A percentile compares a stretch with the other conserved stretches of the same genome.
phyloP scores from a whole-genome alignment of 257 asterid genomes.

The Plantago elongata region DNA sequence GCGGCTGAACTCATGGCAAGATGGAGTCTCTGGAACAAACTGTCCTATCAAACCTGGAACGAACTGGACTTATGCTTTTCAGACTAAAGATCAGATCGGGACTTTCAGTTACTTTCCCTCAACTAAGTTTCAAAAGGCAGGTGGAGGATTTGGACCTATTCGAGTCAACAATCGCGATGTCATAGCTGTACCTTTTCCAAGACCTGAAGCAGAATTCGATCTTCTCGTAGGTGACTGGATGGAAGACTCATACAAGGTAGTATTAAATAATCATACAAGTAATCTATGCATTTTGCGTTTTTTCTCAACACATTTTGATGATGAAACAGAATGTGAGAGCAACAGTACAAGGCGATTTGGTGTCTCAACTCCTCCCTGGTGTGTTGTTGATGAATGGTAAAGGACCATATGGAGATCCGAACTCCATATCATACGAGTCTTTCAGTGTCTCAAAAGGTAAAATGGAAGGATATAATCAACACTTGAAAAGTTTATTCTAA shows the following conservation, averaged over 20 bases:
- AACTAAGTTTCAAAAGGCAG: constrained; percentile 46
- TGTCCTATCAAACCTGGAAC: constrained; percentile 52
- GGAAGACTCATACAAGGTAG: constrained; percentile 30
- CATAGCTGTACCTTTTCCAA: constrained; percentile 44
- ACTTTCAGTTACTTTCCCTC: constrained; percentile 55
- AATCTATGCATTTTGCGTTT: background rate
- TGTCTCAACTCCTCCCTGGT: constrained; percentile 13
- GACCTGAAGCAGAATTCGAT: constrained; percentile 61
- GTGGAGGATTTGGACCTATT: constrained; percentile 65
- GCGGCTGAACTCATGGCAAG: constrained; percentile 75
- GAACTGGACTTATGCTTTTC: constrained; percentile 61
- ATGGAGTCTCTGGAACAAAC: constrained; percentile 68
- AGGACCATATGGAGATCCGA: constrained; percentile 23
- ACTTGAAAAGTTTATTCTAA: background rate
- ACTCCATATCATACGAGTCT: constrained; percentile 23
- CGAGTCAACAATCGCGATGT: constrained; percentile 53
- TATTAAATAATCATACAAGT: background rate
- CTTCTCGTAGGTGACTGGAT: constrained; percentile 58
- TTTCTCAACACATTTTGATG: background rate
- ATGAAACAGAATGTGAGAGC: constrained; percentile 22
- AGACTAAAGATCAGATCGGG: constrained; percentile 61
- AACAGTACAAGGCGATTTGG: constrained; percentile 10
- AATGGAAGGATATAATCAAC: background rate
- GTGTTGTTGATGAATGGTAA: constrained; percentile 37
- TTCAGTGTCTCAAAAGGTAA: constrained; percentile 31